phyloP scores from a whole-genome alignment of 441 rosid species.

The Raphanus hybrid region DNA sequence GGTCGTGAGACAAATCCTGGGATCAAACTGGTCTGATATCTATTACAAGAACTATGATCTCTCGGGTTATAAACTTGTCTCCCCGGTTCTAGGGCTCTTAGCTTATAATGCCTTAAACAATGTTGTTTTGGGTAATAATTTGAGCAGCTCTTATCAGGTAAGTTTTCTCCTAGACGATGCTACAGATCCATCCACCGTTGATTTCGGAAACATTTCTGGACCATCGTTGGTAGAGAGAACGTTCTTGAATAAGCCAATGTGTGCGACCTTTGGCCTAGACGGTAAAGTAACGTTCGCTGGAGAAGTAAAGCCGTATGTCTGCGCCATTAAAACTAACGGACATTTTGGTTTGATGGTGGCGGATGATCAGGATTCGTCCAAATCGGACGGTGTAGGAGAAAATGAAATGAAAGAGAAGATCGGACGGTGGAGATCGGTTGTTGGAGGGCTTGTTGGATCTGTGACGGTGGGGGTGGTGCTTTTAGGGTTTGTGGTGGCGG shows the following conservation, averaged over 20 bases:
- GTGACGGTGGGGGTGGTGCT: constrained; percentile 59
- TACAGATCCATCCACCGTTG: constrained; percentile 63
- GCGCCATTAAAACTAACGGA: constrained; percentile 36
- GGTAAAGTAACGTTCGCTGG: constrained; percentile 61
- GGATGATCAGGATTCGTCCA: too few relatives aligned
- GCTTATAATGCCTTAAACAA: constrained; percentile 66
- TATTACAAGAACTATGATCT: constrained; percentile 70
- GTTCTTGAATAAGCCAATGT: constrained; percentile 54
- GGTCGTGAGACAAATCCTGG: constrained; percentile 73
- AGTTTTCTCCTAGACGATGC: constrained; percentile 47
- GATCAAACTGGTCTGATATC: constrained; percentile 62
- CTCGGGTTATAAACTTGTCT: constrained; percentile 75
- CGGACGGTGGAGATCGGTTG: constrained; percentile 75
- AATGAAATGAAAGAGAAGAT: constrained; percentile 44
- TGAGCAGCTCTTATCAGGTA: constrained; percentile 62
- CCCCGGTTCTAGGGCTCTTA: constrained; percentile 79
- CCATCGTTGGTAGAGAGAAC: constrained; percentile 30
- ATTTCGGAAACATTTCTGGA: constrained; percentile 51
- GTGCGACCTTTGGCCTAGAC: constrained; percentile 71
- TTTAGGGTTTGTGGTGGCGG: constrained; percentile 71
- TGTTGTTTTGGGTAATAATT: constrained; percentile 38
- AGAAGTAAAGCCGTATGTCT: constrained; percentile 57
- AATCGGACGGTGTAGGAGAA: too few relatives aligned
- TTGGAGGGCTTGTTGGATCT: constrained; percentile 79
- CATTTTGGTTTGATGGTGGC: too few relatives aligned